Base-by-base conservation (phyloP, 352 stramenopile genomes). In the Phytophthora macrochlamydospora region DNA sequence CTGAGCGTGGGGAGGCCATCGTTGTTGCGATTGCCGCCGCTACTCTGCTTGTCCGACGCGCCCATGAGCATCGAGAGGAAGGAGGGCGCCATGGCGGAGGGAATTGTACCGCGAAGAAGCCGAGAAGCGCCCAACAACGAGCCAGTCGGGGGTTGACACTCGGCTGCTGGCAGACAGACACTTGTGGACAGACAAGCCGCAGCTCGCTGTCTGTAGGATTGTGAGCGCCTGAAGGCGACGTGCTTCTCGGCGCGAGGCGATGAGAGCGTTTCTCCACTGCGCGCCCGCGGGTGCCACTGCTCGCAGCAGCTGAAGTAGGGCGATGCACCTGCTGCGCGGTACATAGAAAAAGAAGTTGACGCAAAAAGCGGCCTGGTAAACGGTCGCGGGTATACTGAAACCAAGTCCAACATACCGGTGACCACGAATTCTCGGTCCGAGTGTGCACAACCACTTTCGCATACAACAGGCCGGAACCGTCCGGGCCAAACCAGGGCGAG, bases 41-140 rank as follows among this genome's bases (percentile, higher is more conserved):
- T 54, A 18, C 44, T 49, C 18, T 50, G 54, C 59, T 71, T 71
- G 50, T 76, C 43, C 61, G 48, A 9, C 33, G 62, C 61, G 67
- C 62, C 54, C 74, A 89, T 83, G 56, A 89, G 73, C 76, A 81
- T 75, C 35, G 79, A 82, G 53, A 89, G 75, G 65, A 89, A 89
- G 58, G 79, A 86, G 58, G 79, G 77, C 67, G 79, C 64, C 79
- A 89, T 89, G 55, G 54, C 50, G 40, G 54, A 51, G 66, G 59
- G 58, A 69, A 54, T 52, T 32, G 54, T 57, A 69, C 46, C 58
- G 52, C 31, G 65, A 49, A 54, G 45, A 43, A 43, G 57, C 13
- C 13, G 56, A 67, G 46, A 66, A 62, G 56, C 42, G 55, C 13
- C 29, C 43, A 29, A 24, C 40, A 46, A 28, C 43, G 14, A 49